Evolutionary conservation across 805 yeast genomes (phyloP).

Genomic region (Candida ascalaphidarum): DNA sequence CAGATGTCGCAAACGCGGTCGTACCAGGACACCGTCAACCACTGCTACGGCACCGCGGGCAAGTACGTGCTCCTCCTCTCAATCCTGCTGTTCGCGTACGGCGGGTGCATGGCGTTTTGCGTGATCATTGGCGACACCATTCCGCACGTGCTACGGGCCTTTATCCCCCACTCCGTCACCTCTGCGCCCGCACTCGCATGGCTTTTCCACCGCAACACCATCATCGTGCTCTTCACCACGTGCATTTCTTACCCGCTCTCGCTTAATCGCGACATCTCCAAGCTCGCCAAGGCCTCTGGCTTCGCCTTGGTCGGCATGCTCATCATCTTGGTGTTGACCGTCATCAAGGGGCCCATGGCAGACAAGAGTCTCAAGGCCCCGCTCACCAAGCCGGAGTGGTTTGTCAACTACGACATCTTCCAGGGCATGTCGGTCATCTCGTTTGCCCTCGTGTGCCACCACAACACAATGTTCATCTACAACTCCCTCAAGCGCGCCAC

Average conservation of each 20-base stretch:
- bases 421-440: constrained; percentile 93
- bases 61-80: constrained; percentile 58
- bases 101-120: constrained; percentile 90
- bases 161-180: constrained; percentile 42
- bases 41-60: constrained; percentile 72
- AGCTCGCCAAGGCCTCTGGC: constrained; percentile 79
- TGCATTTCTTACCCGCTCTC: constrained; percentile 79
- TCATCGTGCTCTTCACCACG: constrained; percentile 61
- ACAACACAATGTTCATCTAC: constrained; percentile 83
- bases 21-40: constrained; percentile 78
- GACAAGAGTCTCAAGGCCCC: constrained; percentile 40
- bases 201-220: constrained; percentile 56
- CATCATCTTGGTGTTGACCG: constrained; percentile 65
- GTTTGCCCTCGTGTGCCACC: constrained; percentile 93
- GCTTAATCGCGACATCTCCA: constrained; percentile 70
- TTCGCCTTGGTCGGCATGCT: constrained; percentile 82
- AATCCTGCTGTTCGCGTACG: constrained; percentile 86
- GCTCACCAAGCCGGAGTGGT: constrained; percentile 35
- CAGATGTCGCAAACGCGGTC: constrained; percentile 67
- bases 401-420: constrained; percentile 59
- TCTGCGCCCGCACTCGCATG: constrained; percentile 31
- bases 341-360: constrained; percentile 62
- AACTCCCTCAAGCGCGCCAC: constrained; percentile 76
- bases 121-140: constrained; percentile 93
- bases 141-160: constrained; percentile 74